Evolutionary conservation across 2,329 filamentous ascomycete species (phyloP).

Genomic region (Diaporthe citrichinensis): DNA sequence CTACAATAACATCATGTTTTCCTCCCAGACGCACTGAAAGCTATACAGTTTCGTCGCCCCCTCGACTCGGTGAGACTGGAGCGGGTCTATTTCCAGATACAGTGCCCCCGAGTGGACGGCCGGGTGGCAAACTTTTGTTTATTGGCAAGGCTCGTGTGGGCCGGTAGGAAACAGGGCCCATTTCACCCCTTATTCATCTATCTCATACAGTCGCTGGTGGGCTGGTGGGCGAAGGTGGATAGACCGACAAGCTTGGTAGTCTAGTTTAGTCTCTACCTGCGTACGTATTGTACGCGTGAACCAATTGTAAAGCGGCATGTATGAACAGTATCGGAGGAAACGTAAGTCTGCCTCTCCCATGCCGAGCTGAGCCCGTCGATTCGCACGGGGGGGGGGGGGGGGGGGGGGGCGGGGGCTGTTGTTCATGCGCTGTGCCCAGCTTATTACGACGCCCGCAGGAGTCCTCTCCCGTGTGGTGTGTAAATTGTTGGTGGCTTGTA

Average conservation of each 20-base stretch:
- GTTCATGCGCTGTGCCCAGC: constrained; percentile 21
- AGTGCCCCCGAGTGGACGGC: not conserved
- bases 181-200: constrained; percentile 19
- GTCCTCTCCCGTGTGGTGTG: not conserved
- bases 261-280: not conserved
- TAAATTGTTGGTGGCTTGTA: not conserved
- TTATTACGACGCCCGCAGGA: constrained; percentile 15
- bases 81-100: constrained; percentile 20
- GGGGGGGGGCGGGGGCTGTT: not conserved
- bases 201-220: not conserved
- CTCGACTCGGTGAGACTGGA: not conserved
- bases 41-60: not conserved
- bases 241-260: not conserved
- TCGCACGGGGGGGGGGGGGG: not conserved
- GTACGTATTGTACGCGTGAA: not conserved
- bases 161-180: not conserved
- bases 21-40: not conserved
- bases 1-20: not conserved
- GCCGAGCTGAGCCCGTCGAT: constrained; percentile 10
- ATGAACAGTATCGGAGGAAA: not conserved
- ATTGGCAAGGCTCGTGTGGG: not conserved
- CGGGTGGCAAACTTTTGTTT: constrained; percentile 6
- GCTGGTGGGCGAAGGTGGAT: not conserved
- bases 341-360: not conserved
- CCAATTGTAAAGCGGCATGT: not conserved